Evolutionary conservation across 495 filamentous ascomycete species (phyloP).

Genomic region (Beverwykella pulmonaria): DNA sequence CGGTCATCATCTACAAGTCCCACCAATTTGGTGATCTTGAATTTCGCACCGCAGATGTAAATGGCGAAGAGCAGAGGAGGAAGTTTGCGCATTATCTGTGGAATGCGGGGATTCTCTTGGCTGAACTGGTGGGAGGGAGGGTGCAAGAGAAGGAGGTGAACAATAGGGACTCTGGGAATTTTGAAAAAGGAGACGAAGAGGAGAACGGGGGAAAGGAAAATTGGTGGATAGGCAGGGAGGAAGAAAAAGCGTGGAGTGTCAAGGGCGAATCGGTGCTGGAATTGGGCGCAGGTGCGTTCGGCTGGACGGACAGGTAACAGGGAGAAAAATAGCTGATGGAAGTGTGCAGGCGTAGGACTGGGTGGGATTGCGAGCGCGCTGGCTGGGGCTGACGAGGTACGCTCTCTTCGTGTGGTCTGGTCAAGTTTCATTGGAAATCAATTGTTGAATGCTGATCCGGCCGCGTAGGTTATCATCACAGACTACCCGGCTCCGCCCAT

Average conservation of each 20-base stretch:
- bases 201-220: conserved; percentile 51
- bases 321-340: conserved; percentile 22
- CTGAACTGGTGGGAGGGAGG: conserved; percentile 64
- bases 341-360: conserved; percentile 68
- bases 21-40: conserved; percentile 45
- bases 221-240: conserved; percentile 36
- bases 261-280: conserved; percentile 59
- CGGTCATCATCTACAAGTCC: conserved; percentile 65
- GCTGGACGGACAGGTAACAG: conserved; percentile 11
- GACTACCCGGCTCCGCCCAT: conserved; percentile 75
- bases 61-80: conserved; percentile 58
- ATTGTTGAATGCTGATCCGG: neutral
- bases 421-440: too few species aligned
- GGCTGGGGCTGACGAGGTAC: conserved; percentile 61
- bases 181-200: conserved; percentile 14
- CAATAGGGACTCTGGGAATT: conserved; percentile 11
- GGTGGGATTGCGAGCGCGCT: conserved; percentile 69
- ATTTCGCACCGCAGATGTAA: conserved; percentile 59
- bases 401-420: neutral
- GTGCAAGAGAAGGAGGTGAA: conserved; percentile 16
- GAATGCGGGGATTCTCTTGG: conserved; percentile 76
- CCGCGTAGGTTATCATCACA: conserved; percentile 54
- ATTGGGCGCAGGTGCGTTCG: conserved; percentile 61
- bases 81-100: conserved; percentile 86
- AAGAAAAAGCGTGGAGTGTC: conserved; percentile 53